Conservation (phyloP, 208 protist species). For the Tetramitus jugosus region DNA sequence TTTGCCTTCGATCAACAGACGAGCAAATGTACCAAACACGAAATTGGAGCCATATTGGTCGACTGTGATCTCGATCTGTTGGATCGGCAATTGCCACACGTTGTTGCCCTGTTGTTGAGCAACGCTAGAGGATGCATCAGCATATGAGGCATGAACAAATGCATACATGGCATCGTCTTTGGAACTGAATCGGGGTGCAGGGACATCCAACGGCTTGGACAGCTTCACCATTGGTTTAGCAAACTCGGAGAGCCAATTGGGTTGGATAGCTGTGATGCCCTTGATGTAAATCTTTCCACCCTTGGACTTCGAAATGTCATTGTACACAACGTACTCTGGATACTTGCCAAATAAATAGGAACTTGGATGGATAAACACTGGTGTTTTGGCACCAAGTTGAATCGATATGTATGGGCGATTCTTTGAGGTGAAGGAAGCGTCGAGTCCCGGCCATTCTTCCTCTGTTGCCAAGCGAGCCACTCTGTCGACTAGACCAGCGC, state of each 20-base stretch:
- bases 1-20: no score
- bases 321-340: slow-evolving; percentile 2
- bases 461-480: neutral
- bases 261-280: neutral
- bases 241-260: slow-evolving; percentile 9
- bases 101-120: no score
- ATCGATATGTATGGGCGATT: neutral
- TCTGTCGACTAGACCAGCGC: slow-evolving; percentile 2
- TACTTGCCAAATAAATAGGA: neutral
- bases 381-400: neutral
- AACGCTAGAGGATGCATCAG: no score
- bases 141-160: no score
- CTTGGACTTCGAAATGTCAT: neutral
- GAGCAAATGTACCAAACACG: no score
- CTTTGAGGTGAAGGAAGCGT: neutral
- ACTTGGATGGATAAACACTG: slow-evolving; percentile 14
- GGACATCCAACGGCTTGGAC: no score
- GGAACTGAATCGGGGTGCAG: no score
- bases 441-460: neutral
- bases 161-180: no score
- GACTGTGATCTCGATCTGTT: no score
- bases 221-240: no score
- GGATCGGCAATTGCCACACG: no score
- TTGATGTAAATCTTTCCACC: slow-evolving; percentile 4
- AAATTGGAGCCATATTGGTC: no score